Percentiles rank a stretch among this genome's conserved stretches.
Evolutionary conservation across 441 rosid species (phyloP).

Genomic region (Pelargonium citronellum): DNA sequence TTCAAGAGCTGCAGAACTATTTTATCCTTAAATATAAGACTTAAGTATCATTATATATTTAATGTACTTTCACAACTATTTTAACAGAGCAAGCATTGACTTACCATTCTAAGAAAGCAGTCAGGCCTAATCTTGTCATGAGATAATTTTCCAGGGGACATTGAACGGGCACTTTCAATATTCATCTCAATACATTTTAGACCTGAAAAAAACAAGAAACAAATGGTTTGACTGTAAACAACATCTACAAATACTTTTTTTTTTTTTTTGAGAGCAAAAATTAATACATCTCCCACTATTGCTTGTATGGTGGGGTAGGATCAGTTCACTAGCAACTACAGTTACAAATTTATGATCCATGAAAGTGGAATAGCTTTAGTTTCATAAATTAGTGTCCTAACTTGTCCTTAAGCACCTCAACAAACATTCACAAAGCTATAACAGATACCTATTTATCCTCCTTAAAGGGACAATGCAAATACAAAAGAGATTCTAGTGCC

Average conservation of each 20-base stretch:
- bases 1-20: no score
- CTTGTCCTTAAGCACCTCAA: constrained; percentile 2
- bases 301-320: neutral
- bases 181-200: constrained; percentile 32
- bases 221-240: constrained; percentile 8
- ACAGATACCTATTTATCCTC: no score
- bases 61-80: neutral
- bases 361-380: neutral
- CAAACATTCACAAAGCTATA: no score
- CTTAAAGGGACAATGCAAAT: no score
- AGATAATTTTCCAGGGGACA: constrained; percentile 58
- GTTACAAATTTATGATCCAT: neutral
- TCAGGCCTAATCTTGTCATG: constrained; percentile 50
- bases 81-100: constrained; percentile 15
- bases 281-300: neutral
- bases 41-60: neutral
- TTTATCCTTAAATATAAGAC: neutral
- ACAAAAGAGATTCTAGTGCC: no score
- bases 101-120: constrained; percentile 85
- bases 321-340: neutral
- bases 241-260: constrained; percentile 5
- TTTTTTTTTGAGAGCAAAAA: no score
- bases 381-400: neutral
- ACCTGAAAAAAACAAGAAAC: constrained; percentile 32
- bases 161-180: constrained; percentile 56